Evolutionary conservation across 2,329 filamentous ascomycete species (phyloP), one percentile per base, ranked within the genome.

Genomic region (Juglanconis sp.): DNA sequence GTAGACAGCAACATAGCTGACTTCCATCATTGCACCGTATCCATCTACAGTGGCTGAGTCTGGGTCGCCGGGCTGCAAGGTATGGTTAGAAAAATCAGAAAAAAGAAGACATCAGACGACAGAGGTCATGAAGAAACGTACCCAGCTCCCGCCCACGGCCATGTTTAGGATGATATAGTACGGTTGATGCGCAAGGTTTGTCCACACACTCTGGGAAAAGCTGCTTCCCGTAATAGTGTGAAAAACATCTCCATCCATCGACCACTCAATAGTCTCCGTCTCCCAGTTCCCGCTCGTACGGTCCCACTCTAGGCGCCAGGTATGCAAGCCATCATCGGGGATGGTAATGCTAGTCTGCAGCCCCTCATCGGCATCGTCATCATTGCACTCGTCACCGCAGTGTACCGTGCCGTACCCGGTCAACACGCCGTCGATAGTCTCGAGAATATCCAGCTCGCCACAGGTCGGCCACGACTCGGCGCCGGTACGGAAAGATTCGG

Each of bases 391-490:
- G 9, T 78, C 78, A 35, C 77, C 74, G 68, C 80, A 83, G 72
- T 83, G 81, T 5, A 75, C 69, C 1, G 79, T 81, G 6, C 79
- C 80, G 65, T 78, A 77, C 5, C 75, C 80, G 1, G 72, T 77
- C 62, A 77, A 64, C 42, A 70, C 66, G 4, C 79, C 80, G 68
- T 81, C 77, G 62, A 82, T 72, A 36, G 74, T 76, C 72, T 83
- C 80, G 53, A 81, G 73, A 61, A 81, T 74, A 65, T 83, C 80
- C 51, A 83, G 70, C 73, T 83, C 80, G 32, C 80, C 80, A 65
- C 79, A 81, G 10, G 69, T 69, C 1, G 80, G 80, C 80, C 80
- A 83, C 15, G 64, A 61, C 4, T 74, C 77, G 17, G 53, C 53
- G 10, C 79, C 79, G 61, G 72, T 68, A 8, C 79, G 77, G 56